Percentiles rank a stretch among this genome's conserved stretches.
Evolutionary conservation across 306 rosid species (phyloP).

Genomic region (Gillenia trifoliata): DNA sequence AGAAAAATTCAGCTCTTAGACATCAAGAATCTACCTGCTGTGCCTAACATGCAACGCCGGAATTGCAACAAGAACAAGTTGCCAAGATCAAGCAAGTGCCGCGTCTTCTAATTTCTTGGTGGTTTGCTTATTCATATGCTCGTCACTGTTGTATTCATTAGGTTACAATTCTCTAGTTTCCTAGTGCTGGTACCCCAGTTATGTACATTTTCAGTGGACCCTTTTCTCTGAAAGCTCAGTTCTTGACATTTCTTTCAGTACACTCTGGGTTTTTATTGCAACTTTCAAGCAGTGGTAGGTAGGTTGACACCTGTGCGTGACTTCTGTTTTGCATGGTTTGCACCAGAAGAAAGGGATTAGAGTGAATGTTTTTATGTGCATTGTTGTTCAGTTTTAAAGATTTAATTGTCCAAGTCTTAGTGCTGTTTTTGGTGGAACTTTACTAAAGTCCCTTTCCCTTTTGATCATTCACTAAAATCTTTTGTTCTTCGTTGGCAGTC

Average conservation of each 20-base stretch:
- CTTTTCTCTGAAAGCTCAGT: neutral
- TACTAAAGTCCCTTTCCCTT: neutral
- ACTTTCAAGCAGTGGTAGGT: neutral
- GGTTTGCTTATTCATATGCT: too few relatives aligned
- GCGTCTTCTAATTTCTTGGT: too few relatives aligned
- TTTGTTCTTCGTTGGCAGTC: slow-evolving; percentile 45
- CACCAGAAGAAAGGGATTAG: neutral
- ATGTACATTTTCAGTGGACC: neutral
- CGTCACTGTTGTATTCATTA: too few relatives aligned
- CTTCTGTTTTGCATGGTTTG: neutral
- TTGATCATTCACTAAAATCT: neutral
- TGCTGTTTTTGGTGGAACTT: neutral
- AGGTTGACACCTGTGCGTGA: neutral
- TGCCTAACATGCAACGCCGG: too few relatives aligned
- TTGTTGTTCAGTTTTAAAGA: neutral
- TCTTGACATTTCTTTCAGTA: neutral
- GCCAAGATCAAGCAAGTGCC: too few relatives aligned
- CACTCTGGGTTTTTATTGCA: neutral
- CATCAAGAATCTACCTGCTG: too few relatives aligned
- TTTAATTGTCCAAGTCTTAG: neutral
- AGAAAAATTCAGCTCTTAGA: too few relatives aligned
- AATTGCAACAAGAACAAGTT: too few relatives aligned
- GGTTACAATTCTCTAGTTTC: too few relatives aligned
- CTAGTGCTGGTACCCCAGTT: neutral
- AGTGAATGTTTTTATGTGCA: neutral